Conservation (phyloP, 176 grass and related monocot species). For the Bromus sterilis region DNA sequence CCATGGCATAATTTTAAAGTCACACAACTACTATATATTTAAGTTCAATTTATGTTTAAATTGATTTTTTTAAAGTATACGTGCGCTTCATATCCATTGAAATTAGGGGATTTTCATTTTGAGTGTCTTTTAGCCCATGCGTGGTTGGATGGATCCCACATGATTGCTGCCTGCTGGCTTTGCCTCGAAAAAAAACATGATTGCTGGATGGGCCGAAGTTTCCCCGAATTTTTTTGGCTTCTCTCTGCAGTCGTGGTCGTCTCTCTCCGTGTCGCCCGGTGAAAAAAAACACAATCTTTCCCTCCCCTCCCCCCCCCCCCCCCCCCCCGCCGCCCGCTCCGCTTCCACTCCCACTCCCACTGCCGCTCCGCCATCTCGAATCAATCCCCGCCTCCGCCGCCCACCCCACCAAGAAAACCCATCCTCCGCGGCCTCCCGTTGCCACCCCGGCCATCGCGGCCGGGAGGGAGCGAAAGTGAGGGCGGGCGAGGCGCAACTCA, state of each 20-base stretch:
- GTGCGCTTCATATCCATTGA: too few relatives aligned
- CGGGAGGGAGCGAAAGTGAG: neutral
- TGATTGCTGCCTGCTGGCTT: too few relatives aligned
- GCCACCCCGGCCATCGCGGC: too few relatives aligned
- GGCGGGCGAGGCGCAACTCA: neutral
- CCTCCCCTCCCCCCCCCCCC: conserved; percentile 6
- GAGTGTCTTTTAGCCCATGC: too few relatives aligned
- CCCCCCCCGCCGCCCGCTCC: neutral
- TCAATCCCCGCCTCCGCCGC: neutral
- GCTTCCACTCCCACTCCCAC: too few relatives aligned
- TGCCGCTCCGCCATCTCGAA: neutral
- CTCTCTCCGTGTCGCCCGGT: neutral
- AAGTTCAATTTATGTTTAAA: too few relatives aligned
- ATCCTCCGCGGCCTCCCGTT: neutral
- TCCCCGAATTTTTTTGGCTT: neutral
- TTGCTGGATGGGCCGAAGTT: neutral
- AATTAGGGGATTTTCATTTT: too few relatives aligned
- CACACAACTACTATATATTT: too few relatives aligned
- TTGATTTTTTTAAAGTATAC: too few relatives aligned
- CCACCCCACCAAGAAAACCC: neutral
- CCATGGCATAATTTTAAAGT: too few relatives aligned
- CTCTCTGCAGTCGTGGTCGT: neutral
- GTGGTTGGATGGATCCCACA: too few relatives aligned
- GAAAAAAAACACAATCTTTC: neutral
- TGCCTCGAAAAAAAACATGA: too few relatives aligned